Conservation (phyloP, 352 stramenopile species). For the Phytopythium oedochilum region DNA sequence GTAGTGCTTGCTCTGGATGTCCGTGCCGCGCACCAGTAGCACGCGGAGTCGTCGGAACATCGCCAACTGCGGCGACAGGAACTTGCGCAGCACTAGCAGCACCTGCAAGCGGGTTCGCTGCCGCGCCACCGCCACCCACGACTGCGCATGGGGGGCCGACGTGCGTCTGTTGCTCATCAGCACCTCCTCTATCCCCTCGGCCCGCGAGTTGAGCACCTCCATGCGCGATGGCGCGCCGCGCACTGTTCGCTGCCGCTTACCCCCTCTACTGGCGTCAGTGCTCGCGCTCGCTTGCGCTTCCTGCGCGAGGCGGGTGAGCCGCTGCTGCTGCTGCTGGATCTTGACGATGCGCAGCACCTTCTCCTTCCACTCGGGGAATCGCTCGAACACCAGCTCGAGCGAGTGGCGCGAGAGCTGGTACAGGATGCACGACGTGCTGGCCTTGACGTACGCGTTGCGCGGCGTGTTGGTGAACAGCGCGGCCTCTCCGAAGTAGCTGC, state of each 20-base stretch:
- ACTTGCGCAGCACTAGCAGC: slow-evolving; percentile 5
- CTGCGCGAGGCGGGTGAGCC: slow-evolving; percentile 32
- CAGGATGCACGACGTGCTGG: slow-evolving; percentile 44
- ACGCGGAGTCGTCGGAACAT: slow-evolving; percentile 3
- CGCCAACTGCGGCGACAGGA: background rate
- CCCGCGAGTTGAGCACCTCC: slow-evolving; percentile 38
- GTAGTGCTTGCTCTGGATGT: slow-evolving; percentile 58
- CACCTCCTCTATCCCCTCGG: slow-evolving; percentile 47
- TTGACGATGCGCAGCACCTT: slow-evolving; percentile 33
- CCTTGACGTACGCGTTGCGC: slow-evolving; percentile 33
- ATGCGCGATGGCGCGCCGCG: slow-evolving; percentile 26
- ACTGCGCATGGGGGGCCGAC: slow-evolving; percentile 1
- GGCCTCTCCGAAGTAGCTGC: slow-evolving; percentile 42
- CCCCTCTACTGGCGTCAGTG: slow-evolving; percentile 10
- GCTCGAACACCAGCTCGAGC: slow-evolving; percentile 41
- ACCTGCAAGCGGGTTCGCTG: slow-evolving; percentile 3
- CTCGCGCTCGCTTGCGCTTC: slow-evolving; percentile 24
- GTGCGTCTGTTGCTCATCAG: slow-evolving; percentile 27
- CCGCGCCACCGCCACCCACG: slow-evolving; percentile 10
- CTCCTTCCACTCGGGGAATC: slow-evolving; percentile 41
- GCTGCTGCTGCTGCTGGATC: slow-evolving; percentile 15
- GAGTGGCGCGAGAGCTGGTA: slow-evolving; percentile 37
- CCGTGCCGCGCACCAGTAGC: slow-evolving; percentile 28
- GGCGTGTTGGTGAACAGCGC: slow-evolving; percentile 33
- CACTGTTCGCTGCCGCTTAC: slow-evolving; percentile 13